Evolutionary conservation across 202 grass and related monocot genomes (phyloP), one percentile per base, ranked within the genome.

Genomic region (Carex sylvatica): DNA sequence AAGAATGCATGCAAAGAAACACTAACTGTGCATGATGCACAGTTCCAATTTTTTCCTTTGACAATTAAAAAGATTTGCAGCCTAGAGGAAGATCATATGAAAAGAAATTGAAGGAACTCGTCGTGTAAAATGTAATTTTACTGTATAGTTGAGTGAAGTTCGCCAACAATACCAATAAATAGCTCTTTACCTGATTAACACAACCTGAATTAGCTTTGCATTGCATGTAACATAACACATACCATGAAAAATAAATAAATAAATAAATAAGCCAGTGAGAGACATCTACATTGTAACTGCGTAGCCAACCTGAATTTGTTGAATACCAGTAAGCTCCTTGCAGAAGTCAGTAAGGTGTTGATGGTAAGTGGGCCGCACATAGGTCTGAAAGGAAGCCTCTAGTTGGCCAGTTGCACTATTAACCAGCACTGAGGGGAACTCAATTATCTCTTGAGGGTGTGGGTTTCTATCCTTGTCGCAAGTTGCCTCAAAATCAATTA

Each of bases 401-500:
- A 99, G 79, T 85, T 95, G 91, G 66, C 96, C 93, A 72, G 96
- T 95, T 78, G 84, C 84, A 88, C 92, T 93, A 85, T 99, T 99
- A 83, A 99, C 92, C 88, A 99, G 89, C 80, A 99, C 96, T 81
- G 96, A 99, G 66, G 96, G 96, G 81, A 99, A 99, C 80, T 99
- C 96, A 76, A 99, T 99, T 65, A 99, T 96, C 87, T 99, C 96
- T 86, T 99, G 96, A 73, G 96, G 96, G 60, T 93, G 88, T 33
- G 70, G 89, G 63, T 93, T 96, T 58, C 86, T 96, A 73, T 96
- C 92, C 84, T 96, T 96, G 84, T 99, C 96, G 54, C 96, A 99
- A 42, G 96, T 99, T 77, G 93, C 96, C 82, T 99, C 96, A 88
- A 99, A 99, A 83, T 99, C 96, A 80, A 99, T 95, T 88, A 99